Evolutionary conservation across 2,329 filamentous ascomycete genomes (phyloP), one percentile per base, ranked within the genome.

Genomic region (Erysiphe neolycopersici): DNA sequence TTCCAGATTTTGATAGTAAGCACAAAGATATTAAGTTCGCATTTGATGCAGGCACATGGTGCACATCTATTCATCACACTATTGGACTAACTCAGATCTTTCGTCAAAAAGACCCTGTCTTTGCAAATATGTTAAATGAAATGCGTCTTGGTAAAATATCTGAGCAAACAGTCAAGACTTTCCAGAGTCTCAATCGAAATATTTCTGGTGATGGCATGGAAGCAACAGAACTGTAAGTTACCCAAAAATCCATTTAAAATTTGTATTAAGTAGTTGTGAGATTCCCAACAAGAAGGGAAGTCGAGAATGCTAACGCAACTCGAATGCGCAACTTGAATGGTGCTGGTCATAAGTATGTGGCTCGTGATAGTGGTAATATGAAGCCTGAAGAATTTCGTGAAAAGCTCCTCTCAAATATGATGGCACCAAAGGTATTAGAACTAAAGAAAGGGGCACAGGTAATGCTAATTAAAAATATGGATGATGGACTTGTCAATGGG

Each of bases 381-480:
- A 60, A 60, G 32, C 82, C 93, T 49, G 66, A 67, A 16, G 61
- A 64, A 0, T 60, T 77, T 33, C 76, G 81, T 30, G 83, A 92
- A 39, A 85, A 75, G 55, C 60, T 95, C 0, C 64, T 98, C 5
- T 60, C 70, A 5, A 93, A 87, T 55, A 92, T 91, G 72, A 94
- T 98, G 80, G 85, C 89, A 0, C 85, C 89, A 0, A 77, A 78
- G 52, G 56, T 61, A 0, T 71, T 98, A 17, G 73, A 79, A 31
- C 62, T 98, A 29, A 95, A 94, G 59, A 77, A 89, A 48, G 82
- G 84, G 10, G 82, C 89, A 0, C 91, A 98, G 57, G 91, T 98
- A 38, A 98, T 98, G 89, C 65, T 98, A n/a, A 94, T 98, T 66
- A 98, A 98, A 60, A 98, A 98, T 53, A 77, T 95, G 62, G 89